Base-by-base conservation (phyloP, 495 filamentous ascomycete genomes). In the Aspergillus campestris region DNA sequence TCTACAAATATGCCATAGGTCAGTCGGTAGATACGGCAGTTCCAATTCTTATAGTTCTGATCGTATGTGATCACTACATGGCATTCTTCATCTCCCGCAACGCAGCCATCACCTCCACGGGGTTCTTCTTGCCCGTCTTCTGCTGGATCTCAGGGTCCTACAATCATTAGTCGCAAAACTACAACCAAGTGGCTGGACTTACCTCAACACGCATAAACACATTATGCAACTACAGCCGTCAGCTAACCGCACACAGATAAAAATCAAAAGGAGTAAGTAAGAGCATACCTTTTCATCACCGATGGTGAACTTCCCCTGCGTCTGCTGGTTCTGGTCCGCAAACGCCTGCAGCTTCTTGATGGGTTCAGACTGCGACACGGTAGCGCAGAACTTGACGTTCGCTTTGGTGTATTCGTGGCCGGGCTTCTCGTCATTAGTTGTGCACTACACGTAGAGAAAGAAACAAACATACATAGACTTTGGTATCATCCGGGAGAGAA, bases 321-420 rank as follows among this genome's bases (percentile, higher is more conserved):
- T 97, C 66, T 95, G 76, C 69, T 80, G 65, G 60, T 95, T 89
- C 41, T 75, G 69, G 13, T 87, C 78, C 6, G 88, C 86, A 63
- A 90, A 95, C 0, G 75, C 69, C 42, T 81, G 65, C 27, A 98
- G 70, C 51, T 82, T 84, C 75, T 84, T 81, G 44, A 95, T 79
- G 0, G 88, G 73, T 27, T 86, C 83, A 12, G 74, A 81, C 47
- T 86, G 77, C 24, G 82, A 71, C 7, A 97, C 82, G 8, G 79
- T 81, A 31, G 84, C 58, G 41, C 78, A 82, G 56, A 98, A 98
- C 61, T 84, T 87, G 53, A 90, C 86, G 56, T 98, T 98, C 32
- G 80, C 74, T 59, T 92, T 95, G 34, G 94, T 98, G 66, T 98
- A 97, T 62, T 95, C 90, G 55, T 96, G 89, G n/a, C 88, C 89